These are phyloP conservation scores for Diplocarpon mali DNA, from an alignment of 2,329 filamentous ascomycete species.

Conservation along the genomic window DNA sequence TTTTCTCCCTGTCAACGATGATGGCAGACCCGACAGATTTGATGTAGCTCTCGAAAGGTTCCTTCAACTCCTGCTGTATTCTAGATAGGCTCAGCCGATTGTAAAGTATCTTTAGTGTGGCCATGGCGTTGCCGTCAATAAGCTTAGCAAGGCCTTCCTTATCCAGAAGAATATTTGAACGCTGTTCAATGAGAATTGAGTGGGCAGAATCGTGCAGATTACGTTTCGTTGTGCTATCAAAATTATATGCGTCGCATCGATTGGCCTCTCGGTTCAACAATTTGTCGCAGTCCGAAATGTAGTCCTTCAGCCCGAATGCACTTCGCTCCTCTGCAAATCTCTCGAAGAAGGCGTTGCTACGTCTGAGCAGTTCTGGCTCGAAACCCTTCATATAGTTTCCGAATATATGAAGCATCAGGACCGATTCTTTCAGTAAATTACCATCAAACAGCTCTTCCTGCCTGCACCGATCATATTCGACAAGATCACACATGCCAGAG, in stretches of 20 bases:
- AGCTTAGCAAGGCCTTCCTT: conserved; percentile 59
- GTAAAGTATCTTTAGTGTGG: conserved; percentile 67
- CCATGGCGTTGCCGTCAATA: conserved; percentile 57
- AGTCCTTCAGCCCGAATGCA: conserved; percentile 54
- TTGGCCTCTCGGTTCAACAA: conserved; percentile 63
- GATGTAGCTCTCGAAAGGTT: conserved; percentile 72
- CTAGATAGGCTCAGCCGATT: conserved; percentile 60
- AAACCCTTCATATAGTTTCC: conserved; percentile 71
- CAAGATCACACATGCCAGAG: conserved; percentile 61
- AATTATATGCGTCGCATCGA: conserved; percentile 68
- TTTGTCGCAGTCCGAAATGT: conserved; percentile 58
- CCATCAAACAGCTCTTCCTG: conserved; percentile 45
- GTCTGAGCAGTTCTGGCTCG: conserved; percentile 60
- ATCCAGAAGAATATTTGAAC: conserved; percentile 55
- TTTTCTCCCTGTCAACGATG: conserved; percentile 66
- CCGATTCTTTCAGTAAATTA: conserved; percentile 57
- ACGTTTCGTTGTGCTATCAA: conserved; percentile 74
- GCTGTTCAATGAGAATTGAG: conserved; percentile 56
- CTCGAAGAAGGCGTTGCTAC: conserved; percentile 57
- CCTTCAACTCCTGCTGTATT: conserved; percentile 58
- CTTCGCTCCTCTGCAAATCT: conserved; percentile 60
- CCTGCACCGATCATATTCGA: conserved; percentile 58
- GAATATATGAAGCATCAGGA: conserved; percentile 78
- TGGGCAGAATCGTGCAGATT: conserved; percentile 66
- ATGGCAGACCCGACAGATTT: conserved; percentile 62